phyloP scores from a whole-genome alignment of 2,329 filamentous ascomycete species.

The Eurotiales sp. region DNA sequence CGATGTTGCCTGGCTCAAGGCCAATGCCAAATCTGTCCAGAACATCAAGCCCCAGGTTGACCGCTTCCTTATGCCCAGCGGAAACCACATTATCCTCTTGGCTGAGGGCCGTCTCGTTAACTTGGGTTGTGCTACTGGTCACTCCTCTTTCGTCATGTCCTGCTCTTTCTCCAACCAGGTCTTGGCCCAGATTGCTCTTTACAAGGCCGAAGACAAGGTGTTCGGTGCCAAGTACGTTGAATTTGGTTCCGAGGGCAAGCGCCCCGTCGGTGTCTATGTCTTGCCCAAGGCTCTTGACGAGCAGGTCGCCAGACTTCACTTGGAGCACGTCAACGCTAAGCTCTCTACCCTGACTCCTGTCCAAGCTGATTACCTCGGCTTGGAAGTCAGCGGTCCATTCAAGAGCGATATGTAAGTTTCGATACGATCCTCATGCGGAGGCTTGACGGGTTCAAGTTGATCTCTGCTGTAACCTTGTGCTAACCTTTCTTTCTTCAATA shows the following conservation, averaged over 20 bases:
- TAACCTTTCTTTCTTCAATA: conserved; percentile 26
- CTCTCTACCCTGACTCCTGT: conserved; percentile 77
- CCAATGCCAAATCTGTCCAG: conserved; percentile 85
- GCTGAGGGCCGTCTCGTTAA: conserved; percentile 99
- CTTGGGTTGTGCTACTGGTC: conserved; percentile 96
- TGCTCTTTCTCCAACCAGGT: conserved; percentile 99
- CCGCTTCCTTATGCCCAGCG: conserved; percentile 90
- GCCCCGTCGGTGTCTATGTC: conserved; percentile 89
- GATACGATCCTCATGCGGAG: background rate
- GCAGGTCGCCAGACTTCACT: conserved; percentile 93
- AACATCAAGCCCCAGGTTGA: conserved; percentile 99
- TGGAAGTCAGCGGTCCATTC: conserved; percentile 83
- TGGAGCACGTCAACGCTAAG: conserved; percentile 91
- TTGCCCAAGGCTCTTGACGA: conserved; percentile 98
- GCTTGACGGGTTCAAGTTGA: too few species aligned
- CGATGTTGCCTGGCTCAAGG: conserved; percentile 99
- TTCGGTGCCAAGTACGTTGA: conserved; percentile 95
- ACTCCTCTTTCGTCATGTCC: conserved; percentile 99
- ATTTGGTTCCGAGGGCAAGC: conserved; percentile 89
- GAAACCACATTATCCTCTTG: conserved; percentile 96
- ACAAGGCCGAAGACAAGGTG: conserved; percentile 81
- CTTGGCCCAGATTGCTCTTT: conserved; percentile 97
- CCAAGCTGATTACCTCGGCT: conserved; percentile 92
- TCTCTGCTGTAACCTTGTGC: background rate
- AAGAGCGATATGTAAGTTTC: conserved; percentile 79